Conservation (phyloP, 805 yeast species). For the Wickerhamiella galacta region DNA sequence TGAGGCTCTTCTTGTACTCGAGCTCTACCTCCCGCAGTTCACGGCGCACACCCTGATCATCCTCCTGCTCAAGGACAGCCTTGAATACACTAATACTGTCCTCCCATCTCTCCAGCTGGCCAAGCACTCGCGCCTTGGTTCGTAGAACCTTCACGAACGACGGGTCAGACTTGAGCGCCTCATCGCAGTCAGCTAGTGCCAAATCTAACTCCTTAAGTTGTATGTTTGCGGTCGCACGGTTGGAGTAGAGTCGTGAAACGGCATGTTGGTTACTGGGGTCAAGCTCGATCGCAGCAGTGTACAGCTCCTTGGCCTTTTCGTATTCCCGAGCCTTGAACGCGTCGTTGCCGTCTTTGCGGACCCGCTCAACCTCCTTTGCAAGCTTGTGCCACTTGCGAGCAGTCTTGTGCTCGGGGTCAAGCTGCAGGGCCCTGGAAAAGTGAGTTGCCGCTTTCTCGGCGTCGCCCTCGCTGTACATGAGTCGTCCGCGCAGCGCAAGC, state of each 20-base stretch:
- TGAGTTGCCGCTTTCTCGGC: slow-evolving; percentile 23
- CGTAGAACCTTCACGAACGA: slow-evolving; percentile 46
- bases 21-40: slow-evolving; percentile 28
- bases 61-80: slow-evolving; percentile 23
- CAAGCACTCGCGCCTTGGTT: slow-evolving; percentile 26
- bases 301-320: slow-evolving; percentile 47
- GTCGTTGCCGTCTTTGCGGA: slow-evolving; percentile 43
- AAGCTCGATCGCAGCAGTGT: slow-evolving; percentile 57
- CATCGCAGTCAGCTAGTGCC: slow-evolving; percentile 60
- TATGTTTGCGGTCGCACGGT: slow-evolving; percentile 76
- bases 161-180: slow-evolving; percentile 49
- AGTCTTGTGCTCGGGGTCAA: slow-evolving; percentile 25
- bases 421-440: slow-evolving; percentile 25
- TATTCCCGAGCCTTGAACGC: slow-evolving; percentile 50
- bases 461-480: slow-evolving; percentile 25
- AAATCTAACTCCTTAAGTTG: slow-evolving; percentile 63
- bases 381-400: slow-evolving; percentile 22
- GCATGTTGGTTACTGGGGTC: slow-evolving; percentile 39
- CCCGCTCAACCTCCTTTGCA: slow-evolving; percentile 21
- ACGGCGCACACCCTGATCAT: slow-evolving; percentile 20
- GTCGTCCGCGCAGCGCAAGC: slow-evolving; percentile 23
- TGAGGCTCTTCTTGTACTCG: slow-evolving; percentile 24
- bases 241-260: slow-evolving; percentile 40
- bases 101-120: slow-evolving; percentile 25
- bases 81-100: slow-evolving; percentile 25